phyloP scores from a whole-genome alignment of 2,329 filamentous ascomycete genomes.

The Penicillium digitatum region DNA sequence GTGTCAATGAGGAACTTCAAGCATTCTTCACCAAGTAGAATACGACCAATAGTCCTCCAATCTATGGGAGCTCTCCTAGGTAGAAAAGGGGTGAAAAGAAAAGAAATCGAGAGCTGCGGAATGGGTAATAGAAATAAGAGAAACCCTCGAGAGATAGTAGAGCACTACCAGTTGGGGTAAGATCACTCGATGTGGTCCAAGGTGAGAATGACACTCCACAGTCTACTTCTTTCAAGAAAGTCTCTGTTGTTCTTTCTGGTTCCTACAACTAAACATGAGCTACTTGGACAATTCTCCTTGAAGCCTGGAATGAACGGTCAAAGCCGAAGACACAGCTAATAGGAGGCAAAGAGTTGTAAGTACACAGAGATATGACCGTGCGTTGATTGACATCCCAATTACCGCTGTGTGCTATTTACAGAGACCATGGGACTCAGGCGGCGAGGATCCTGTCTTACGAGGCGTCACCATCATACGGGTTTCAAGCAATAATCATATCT shows the following conservation, averaged over 20 bases:
- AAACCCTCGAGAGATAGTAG: not conserved
- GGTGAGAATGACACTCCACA: conserved; percentile 2
- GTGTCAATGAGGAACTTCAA: not conserved
- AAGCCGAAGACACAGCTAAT: conserved; percentile 11
- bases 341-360: conserved; percentile 8
- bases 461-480: not conserved
- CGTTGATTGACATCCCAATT: conserved; percentile 3
- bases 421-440: conserved; percentile 11
- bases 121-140: not conserved
- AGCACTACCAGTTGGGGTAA: not conserved
- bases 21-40: not conserved
- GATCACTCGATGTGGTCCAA: conserved; percentile 6
- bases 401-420: conserved; percentile 16
- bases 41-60: not conserved
- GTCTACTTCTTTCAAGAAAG: conserved; percentile 1
- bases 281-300: not conserved
- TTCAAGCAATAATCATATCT: conserved; percentile 16
- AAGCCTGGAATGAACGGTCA: conserved; percentile 17
- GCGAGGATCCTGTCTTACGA: conserved; percentile 15
- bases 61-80: not conserved
- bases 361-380: conserved; percentile 9
- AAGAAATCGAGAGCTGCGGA: not conserved
- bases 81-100: not conserved
- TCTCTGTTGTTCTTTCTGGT: conserved; percentile 2
- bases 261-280: not conserved